These are phyloP conservation scores for Coffea canephora DNA, from an alignment of 257 asterid species.

Conservation along the genomic window DNA sequence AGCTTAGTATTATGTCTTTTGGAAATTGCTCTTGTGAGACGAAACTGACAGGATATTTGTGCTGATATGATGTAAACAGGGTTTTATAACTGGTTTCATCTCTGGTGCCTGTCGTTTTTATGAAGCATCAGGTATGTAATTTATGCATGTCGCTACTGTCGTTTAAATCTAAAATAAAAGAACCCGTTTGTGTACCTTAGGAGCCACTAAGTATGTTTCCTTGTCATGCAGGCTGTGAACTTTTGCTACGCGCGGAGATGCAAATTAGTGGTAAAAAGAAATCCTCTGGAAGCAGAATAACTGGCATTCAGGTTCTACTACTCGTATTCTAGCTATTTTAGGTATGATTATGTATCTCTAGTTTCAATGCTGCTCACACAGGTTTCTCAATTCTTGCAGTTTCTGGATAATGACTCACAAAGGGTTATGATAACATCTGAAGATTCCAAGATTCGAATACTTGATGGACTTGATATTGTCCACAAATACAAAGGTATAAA, in stretches of 20 bases:
- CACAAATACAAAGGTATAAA: slow-evolving; percentile 69
- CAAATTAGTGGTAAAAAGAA: slow-evolving; percentile 53
- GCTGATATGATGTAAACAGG: slow-evolving; percentile 38
- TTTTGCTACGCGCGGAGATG: slow-evolving; percentile 45
- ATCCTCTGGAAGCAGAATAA: slow-evolving; percentile 62
- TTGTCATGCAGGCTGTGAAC: slow-evolving; percentile 38
- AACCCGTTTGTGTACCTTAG: background rate
- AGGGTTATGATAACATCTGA: slow-evolving; percentile 77
- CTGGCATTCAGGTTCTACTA: slow-evolving; percentile 78
- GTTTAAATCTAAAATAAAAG: background rate
- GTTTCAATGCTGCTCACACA: slow-evolving; percentile 16
- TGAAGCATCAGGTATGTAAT: slow-evolving; percentile 45
- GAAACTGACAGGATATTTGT: background rate
- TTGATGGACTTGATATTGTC: slow-evolving; percentile 72
- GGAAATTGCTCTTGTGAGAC: background rate
- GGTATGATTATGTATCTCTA: background rate
- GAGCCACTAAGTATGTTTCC: slow-evolving; percentile 11
- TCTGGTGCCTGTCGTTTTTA: slow-evolving; percentile 77
- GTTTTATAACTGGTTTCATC: slow-evolving; percentile 64
- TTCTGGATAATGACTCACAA: slow-evolving; percentile 39
- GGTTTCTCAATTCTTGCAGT: slow-evolving; percentile 36
- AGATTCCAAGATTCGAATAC: slow-evolving; percentile 77
- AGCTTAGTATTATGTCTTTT: background rate
- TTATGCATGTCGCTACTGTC: background rate
- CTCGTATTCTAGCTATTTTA: background rate